These are phyloP conservation scores for Aspergillus fructus DNA, from an alignment of 2,329 filamentous ascomycete genomes.

Conservation along the genomic window DNA sequence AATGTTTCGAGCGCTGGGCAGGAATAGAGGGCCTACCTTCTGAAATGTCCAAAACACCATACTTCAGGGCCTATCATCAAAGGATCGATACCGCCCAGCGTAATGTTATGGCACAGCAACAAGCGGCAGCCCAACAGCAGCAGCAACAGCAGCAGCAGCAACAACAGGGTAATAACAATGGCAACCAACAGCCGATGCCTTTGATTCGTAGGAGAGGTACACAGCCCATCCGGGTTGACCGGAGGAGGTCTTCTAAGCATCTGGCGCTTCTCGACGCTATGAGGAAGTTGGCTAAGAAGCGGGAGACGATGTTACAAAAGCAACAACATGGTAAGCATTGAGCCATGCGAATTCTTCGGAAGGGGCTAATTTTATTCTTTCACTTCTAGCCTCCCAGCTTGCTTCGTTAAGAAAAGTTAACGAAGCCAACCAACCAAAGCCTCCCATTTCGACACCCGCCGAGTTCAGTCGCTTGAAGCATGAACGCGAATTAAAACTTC, in stretches of 20 bases:
- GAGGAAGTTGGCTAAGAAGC: conserved; percentile 92
- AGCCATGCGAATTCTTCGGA: neutral
- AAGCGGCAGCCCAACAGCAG: conserved; percentile 51
- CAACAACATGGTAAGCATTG: conserved; percentile 67
- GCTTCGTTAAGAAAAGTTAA: conserved; percentile 80
- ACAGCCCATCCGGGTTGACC: conserved; percentile 77
- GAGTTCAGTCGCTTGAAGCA: conserved; percentile 88
- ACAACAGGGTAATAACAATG: conserved; percentile 25
- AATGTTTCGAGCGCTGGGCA: conserved; percentile 97
- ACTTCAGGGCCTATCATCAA: conserved; percentile 76
- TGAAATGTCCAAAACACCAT: conserved; percentile 93
- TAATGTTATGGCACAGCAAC: conserved; percentile 58
- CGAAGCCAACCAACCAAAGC: conserved; percentile 62
- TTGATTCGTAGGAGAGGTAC: conserved; percentile 68
- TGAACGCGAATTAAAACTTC: conserved; percentile 73
- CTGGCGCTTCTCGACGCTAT: conserved; percentile 89
- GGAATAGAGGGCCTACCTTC: conserved; percentile 84
- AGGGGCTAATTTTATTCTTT: conserved; percentile 6
- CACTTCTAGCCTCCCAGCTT: conserved; percentile 58
- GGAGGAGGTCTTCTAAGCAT: conserved; percentile 81
- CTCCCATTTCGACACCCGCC: conserved; percentile 70
- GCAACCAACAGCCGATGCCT: conserved; percentile 49
- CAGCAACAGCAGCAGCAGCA: conserved; percentile 44
- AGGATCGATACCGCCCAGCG: conserved; percentile 63
- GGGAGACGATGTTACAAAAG: conserved; percentile 81